These are phyloP conservation scores for Monoraphidium neglectum DNA, from an alignment of 139 green algal genomes.

Conservation along the genomic window DNA sequence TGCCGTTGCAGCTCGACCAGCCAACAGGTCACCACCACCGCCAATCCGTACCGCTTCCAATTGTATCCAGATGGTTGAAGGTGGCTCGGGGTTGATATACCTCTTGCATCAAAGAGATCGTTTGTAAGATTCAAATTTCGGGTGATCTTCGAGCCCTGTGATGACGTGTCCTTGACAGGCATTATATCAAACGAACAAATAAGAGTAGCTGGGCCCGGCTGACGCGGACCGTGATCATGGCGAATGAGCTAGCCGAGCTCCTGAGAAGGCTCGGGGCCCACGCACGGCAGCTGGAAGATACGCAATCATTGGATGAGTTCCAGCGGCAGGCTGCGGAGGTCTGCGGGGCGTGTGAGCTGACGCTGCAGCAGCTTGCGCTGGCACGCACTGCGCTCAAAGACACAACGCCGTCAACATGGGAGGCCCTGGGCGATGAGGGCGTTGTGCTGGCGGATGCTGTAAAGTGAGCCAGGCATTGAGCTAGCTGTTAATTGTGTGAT, in stretches of 20 bases:
- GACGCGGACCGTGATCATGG: too few species aligned
- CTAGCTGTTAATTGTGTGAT: not conserved
- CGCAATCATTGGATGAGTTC: conserved; percentile 18
- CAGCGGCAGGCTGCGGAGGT: conserved; percentile 10
- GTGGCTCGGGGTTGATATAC: too few species aligned
- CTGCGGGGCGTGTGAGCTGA: not conserved
- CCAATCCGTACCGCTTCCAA: too few species aligned
- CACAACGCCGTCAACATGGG: not conserved
- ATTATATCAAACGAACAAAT: too few species aligned
- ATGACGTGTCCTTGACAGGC: too few species aligned
- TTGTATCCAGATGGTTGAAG: too few species aligned
- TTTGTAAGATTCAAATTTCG: too few species aligned
- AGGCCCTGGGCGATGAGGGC: conserved; percentile 4
- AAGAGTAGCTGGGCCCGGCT: too few species aligned
- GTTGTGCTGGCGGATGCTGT: conserved; percentile 9
- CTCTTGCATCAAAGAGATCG: too few species aligned
- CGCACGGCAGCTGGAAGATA: not conserved
- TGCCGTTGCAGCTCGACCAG: too few species aligned
- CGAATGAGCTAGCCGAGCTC: conserved; percentile 9
- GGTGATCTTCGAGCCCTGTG: too few species aligned
- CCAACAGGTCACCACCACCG: too few species aligned
- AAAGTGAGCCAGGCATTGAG: conserved; percentile 16
- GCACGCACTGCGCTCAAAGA: not conserved
- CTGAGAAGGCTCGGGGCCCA: conserved; percentile 7
- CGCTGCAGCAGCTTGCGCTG: conserved; percentile 14